Evolutionary conservation across 1,139 yeast genomes (phyloP).

Genomic region (Nakaseomyces uthaithaninus): DNA sequence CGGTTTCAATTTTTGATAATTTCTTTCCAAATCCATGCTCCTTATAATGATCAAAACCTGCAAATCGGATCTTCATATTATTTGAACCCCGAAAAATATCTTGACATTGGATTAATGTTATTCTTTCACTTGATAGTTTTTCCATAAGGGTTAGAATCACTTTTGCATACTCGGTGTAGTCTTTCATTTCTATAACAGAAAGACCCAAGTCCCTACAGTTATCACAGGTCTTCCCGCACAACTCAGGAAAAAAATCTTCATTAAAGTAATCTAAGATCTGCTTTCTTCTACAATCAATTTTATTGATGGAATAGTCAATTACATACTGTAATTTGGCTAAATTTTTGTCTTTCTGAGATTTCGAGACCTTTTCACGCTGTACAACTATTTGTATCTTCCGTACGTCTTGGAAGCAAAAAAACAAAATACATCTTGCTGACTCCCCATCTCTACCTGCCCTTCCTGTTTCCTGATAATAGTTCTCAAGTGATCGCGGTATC

Average conservation of each 20-base stretch:
- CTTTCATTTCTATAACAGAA: constrained; percentile 43
- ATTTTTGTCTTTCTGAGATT: constrained; percentile 58
- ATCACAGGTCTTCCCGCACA: constrained; percentile 70
- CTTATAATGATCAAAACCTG: constrained; percentile 51
- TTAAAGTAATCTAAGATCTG: constrained; percentile 83
- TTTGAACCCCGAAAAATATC: constrained; percentile 72
- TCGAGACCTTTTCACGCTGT: constrained; percentile 59
- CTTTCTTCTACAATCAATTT: constrained; percentile 75
- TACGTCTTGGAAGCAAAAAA: constrained; percentile 70
- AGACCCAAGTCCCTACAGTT: constrained; percentile 54
- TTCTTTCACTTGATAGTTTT: constrained; percentile 46
- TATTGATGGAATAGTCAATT: constrained; percentile 81
- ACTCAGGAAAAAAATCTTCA: constrained; percentile 58
- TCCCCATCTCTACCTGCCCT: constrained; percentile 93
- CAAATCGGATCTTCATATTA: constrained; percentile 45
- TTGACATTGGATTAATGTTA: constrained; percentile 69
- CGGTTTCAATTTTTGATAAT: constrained; percentile 56
- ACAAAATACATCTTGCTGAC: constrained; percentile 69
- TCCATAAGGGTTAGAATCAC: constrained; percentile 53
- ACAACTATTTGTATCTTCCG: constrained; percentile 63
- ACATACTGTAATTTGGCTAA: constrained; percentile 68
- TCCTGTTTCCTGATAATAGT: constrained; percentile 93
- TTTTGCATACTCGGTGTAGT: constrained; percentile 58
- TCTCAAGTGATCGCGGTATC: constrained; percentile 80
- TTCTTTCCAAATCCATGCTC: constrained; percentile 62